Evolutionary conservation across 2,329 filamentous ascomycete genomes (phyloP).

Genomic region (Leptographium radiaticola): DNA sequence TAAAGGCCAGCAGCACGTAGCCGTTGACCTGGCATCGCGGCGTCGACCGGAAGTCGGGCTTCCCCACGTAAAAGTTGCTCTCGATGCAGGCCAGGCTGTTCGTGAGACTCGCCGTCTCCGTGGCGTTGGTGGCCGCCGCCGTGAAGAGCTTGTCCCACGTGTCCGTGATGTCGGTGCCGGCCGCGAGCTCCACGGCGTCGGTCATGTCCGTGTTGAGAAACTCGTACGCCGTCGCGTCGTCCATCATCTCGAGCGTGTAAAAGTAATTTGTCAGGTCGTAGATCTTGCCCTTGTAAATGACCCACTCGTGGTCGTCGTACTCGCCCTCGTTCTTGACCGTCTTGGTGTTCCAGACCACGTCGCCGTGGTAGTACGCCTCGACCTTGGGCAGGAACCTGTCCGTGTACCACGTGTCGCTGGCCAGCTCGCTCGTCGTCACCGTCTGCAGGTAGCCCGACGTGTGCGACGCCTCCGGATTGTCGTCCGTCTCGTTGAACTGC

Average conservation of each 20-base stretch:
- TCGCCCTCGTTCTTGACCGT: conserved; percentile 53
- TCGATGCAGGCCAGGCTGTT: conserved; percentile 72
- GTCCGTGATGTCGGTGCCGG: conserved; percentile 65
- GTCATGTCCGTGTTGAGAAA: conserved; percentile 62
- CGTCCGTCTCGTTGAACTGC: conserved; percentile 50
- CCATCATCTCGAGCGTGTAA: conserved; percentile 50
- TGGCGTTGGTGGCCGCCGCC: conserved; percentile 39
- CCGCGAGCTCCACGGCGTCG: conserved; percentile 57
- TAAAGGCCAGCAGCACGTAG: conserved; percentile 78
- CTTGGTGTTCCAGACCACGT: conserved; percentile 57
- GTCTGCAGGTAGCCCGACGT: conserved; percentile 50
- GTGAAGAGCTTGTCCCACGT: conserved; percentile 45
- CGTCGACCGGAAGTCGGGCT: conserved; percentile 68
- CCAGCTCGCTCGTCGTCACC: conserved; percentile 43
- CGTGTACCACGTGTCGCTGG: conserved; percentile 63
- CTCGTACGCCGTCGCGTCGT: conserved; percentile 42
- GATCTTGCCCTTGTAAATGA: conserved; percentile 59
- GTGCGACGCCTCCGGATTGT: conserved; percentile 48
- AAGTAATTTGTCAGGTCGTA: conserved; percentile 94
- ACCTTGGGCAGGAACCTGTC: conserved; percentile 64
- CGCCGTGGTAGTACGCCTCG: conserved; percentile 74
- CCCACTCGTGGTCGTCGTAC: conserved; percentile 61
- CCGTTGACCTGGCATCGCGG: conserved; percentile 77
- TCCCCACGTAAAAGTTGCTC: conserved; percentile 71
- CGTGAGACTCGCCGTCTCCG: conserved; percentile 32